A percentile compares a stretch with the other conserved stretches of the same genome.
These are phyloP conservation scores for Echites panduratus DNA, from an alignment of 257 asterid species.

Conservation along the genomic window DNA sequence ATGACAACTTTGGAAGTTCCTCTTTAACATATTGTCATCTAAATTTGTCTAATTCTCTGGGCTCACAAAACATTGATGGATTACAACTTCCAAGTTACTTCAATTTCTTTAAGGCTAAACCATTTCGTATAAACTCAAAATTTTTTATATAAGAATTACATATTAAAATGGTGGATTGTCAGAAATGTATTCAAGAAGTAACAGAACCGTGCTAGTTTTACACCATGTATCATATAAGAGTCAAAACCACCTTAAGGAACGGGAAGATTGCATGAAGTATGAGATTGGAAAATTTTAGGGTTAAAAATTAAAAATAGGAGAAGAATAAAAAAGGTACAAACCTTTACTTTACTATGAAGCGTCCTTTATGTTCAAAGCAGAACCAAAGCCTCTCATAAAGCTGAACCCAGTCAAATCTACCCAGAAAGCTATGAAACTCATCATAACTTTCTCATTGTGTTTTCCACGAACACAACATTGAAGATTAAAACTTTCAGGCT, in stretches of 20 bases:
- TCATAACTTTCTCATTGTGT: constrained; percentile 39
- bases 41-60: background rate
- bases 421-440: constrained; percentile 39
- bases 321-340: constrained; percentile 17
- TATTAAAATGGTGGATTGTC: background rate
- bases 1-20: background rate
- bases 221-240: background rate
- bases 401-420: constrained; percentile 27
- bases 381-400: constrained; percentile 29
- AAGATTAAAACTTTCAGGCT: constrained; percentile 28
- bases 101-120: background rate
- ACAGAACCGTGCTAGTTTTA: background rate
- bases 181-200: constrained; percentile 1
- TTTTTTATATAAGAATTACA: background rate
- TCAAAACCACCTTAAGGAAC: constrained; percentile 3
- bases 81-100: background rate
- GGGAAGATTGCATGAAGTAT: background rate
- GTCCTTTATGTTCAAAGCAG: constrained; percentile 23
- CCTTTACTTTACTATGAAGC: constrained; percentile 41
- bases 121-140: constrained; percentile 10
- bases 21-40: background rate
- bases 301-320: background rate
- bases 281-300: background rate
- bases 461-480: constrained; percentile 18
- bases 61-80: background rate